phyloP scores from a whole-genome alignment of 352 stramenopile species.

The Phytopythium delawarense region DNA sequence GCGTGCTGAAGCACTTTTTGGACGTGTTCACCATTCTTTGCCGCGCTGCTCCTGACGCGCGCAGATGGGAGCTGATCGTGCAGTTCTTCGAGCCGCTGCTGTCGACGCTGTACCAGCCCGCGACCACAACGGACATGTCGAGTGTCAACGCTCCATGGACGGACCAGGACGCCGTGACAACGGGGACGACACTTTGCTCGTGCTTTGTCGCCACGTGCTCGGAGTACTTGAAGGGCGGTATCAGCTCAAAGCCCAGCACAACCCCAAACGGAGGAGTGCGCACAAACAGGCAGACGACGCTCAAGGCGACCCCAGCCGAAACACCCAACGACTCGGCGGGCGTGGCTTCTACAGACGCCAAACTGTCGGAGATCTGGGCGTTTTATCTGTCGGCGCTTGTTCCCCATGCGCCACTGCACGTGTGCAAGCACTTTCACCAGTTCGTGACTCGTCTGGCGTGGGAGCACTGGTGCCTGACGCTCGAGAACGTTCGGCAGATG shows the following conservation, averaged over 20 bases:
- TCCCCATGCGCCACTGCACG: constrained; percentile 62
- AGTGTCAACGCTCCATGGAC: constrained; percentile 65
- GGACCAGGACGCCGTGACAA: constrained; percentile 67
- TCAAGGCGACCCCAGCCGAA: constrained; percentile 4
- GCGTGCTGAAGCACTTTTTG: constrained; percentile 71
- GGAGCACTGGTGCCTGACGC: constrained; percentile 80
- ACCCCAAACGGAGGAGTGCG: neutral
- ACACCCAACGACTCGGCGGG: neutral
- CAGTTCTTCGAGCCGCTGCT: constrained; percentile 78
- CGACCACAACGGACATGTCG: constrained; percentile 63
- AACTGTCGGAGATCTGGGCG: constrained; percentile 75
- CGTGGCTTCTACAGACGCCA: constrained; percentile 11
- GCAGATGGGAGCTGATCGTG: constrained; percentile 68
- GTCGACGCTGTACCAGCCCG: constrained; percentile 74
- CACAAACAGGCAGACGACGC: neutral
- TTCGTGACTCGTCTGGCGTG: constrained; percentile 77
- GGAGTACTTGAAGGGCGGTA: constrained; percentile 50
- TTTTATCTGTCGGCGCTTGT: constrained; percentile 78
- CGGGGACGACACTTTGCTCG: constrained; percentile 70
- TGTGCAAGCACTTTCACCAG: constrained; percentile 81
- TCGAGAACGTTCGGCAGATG: constrained; percentile 85
- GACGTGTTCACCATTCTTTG: constrained; percentile 76
- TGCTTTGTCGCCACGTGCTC: constrained; percentile 76
- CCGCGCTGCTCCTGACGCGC: constrained; percentile 44
- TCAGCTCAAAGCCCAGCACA: constrained; percentile 1